Conservation (phyloP, 2,329 filamentous ascomycete genomes). For the Aquanectria penicillioides region DNA sequence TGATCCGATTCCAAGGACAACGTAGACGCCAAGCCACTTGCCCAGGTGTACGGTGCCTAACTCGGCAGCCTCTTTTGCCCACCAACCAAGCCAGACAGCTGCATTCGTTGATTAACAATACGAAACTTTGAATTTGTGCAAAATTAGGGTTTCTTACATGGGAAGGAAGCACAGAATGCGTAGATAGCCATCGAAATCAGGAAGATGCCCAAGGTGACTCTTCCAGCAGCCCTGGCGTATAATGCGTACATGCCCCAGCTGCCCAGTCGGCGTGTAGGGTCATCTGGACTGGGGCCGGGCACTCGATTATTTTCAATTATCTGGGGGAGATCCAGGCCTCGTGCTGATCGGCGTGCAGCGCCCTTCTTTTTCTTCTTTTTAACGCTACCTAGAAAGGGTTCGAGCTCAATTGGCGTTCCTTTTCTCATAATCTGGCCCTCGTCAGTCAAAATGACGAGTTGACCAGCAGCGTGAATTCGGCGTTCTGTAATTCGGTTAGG, state of each 20-base stretch:
- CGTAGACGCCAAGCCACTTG: conserved; percentile 15
- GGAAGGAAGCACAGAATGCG: conserved; percentile 11
- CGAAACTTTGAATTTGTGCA: background rate
- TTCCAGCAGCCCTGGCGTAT: conserved; percentile 3
- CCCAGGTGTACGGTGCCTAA: background rate
- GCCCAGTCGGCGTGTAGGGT: conserved; percentile 11
- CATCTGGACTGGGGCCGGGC: background rate
- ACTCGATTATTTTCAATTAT: no score
- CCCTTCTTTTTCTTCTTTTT: background rate
- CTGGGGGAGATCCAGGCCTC: background rate
- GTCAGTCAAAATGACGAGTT: conserved; percentile 10
- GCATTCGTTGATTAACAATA: background rate
- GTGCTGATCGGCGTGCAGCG: background rate
- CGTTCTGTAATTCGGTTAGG: background rate
- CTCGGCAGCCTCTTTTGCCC: conserved; percentile 4
- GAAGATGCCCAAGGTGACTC: background rate
- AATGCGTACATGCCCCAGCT: conserved; percentile 13
- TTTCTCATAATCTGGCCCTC: conserved; percentile 3
- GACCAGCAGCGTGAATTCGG: conserved; percentile 7
- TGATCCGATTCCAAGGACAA: conserved; percentile 7
- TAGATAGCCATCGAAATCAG: conserved; percentile 5
- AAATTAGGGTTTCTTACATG: background rate
- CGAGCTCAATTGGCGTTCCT: conserved; percentile 3
- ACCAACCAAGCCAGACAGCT: conserved; percentile 18
- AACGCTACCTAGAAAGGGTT: background rate